Conservation (phyloP, 345 rosid species). For the Melaleuca alternifolia region DNA sequence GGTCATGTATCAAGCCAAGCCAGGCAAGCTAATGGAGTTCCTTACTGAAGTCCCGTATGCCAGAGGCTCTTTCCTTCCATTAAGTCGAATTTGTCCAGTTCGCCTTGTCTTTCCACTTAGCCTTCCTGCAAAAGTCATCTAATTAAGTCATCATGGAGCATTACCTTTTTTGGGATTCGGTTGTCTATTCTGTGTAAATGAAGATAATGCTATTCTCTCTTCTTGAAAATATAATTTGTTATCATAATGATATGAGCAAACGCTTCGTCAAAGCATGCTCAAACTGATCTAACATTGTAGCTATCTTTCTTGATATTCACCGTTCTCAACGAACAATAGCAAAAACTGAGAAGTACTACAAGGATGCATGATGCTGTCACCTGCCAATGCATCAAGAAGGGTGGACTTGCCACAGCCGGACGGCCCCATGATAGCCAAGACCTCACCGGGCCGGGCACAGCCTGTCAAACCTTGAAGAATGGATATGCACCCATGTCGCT, state of each 20-base stretch:
- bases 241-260: not conserved
- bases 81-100: slow-evolving; percentile 3
- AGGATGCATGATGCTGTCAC: slow-evolving; percentile 8
- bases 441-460: slow-evolving; percentile 65
- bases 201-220: not conserved
- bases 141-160: not conserved
- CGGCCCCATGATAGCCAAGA: slow-evolving; percentile 90
- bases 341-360: not conserved
- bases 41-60: slow-evolving; percentile 5
- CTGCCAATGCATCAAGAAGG: slow-evolving; percentile 80
- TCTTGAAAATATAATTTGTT: not conserved
- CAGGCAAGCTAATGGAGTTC: not conserved
- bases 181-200: not conserved
- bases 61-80: slow-evolving; percentile 3
- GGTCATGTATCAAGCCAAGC: not conserved
- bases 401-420: slow-evolving; percentile 94
- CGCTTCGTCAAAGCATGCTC: not conserved
- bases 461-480: slow-evolving; percentile 66
- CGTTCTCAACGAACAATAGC: not conserved
- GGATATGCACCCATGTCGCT: slow-evolving; percentile 47
- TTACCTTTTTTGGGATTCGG: not conserved
- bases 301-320: not conserved
- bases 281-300: not conserved
- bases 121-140: not conserved
- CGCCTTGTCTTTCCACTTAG: not conserved